These are phyloP conservation scores for Sporothrix phasma DNA, from an alignment of 2,329 filamentous ascomycete species.

Conservation along the genomic window DNA sequence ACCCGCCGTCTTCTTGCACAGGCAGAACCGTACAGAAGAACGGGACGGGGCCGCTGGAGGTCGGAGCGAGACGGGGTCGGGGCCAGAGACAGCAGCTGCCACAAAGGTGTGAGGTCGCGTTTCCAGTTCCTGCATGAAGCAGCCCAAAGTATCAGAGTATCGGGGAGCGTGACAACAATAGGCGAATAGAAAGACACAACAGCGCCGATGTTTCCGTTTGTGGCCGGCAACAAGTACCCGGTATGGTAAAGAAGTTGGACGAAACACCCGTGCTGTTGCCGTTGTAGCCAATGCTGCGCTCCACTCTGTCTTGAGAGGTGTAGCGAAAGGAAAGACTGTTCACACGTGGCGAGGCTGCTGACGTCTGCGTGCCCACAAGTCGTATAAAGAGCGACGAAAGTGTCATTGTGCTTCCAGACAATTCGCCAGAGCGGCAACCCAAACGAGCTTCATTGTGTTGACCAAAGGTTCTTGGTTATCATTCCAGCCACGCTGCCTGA, in stretches of 20 bases:
- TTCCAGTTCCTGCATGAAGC: constrained; percentile 16
- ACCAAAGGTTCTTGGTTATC: constrained; percentile 38
- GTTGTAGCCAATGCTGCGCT: constrained; percentile 40
- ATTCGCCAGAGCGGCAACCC: constrained; percentile 3
- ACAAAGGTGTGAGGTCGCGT: background rate
- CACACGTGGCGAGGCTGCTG: background rate
- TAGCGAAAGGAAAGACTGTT: background rate
- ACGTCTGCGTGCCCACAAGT: background rate
- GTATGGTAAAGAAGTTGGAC: background rate
- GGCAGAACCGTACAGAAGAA: constrained; percentile 2
- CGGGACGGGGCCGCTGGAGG: constrained; percentile 14
- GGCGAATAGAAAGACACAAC: constrained; percentile 24
- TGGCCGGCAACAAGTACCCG: constrained; percentile 22
- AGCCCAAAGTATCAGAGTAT: constrained; percentile 27
- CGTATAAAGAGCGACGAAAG: background rate
- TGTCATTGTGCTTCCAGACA: constrained; percentile 21
- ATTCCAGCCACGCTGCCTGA: constrained; percentile 60
- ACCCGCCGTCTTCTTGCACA: constrained; percentile 16
- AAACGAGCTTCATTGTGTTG: constrained; percentile 21
- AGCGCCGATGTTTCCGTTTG: constrained; percentile 35
- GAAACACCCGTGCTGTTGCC: constrained; percentile 35
- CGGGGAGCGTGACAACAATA: constrained; percentile 34
- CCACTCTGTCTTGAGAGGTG: constrained; percentile 29
- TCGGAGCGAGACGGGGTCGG: constrained; percentile 19
- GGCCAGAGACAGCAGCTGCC: constrained; percentile 17